Base-by-base conservation (phyloP, 192 early-diverging fungal species). In the Umbelopsis sp. region DNA sequence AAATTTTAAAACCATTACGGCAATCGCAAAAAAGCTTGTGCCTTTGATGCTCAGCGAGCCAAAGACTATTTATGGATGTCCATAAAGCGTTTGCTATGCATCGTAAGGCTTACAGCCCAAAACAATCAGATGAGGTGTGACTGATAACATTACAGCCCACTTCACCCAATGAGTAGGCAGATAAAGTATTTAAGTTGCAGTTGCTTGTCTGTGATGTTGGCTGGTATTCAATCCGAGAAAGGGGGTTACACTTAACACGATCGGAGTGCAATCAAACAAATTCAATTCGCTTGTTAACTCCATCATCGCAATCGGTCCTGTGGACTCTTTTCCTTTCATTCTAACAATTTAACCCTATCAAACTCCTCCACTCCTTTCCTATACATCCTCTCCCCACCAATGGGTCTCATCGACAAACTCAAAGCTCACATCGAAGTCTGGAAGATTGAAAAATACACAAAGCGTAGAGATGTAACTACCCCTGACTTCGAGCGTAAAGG, bases 391-490 rank as follows among this genome's bases (percentile, higher is more conserved):
- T 32, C 14, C 29, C 25, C 56, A 49, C 17, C 26, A 45, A 74
- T 74, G 72, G 72, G 72, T 36, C 29, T 74, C 52, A 54, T 74
- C 10, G 72, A 74, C 31, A 74, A 44, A 69, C 25, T 74, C 14
- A 74, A 74, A 45, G 47, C 72, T 8, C 65, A 68, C 31, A 52
- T 68, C 16, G 72, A 74, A 62, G 68, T 74, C 26, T 74, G 72
- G 72, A 74, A 43, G 56, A 74, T 74, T 22, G 72, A 74, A 25
- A 74, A 74, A 56, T 74, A 74, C 25, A 74, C 72, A 1, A 74
- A 74, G 34, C 66, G 72, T n/a, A 53, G 72, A 74, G 66, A 66
- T 29, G 44, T 74, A n/a, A 45, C 38, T 17, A 54, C 72, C 16
- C 66, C 66, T 45, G 67, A 74, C 54, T 74, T 74, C 45, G 72